Conservation (phyloP, 306 rosid species). For the Cucurbita ficifolia region DNA sequence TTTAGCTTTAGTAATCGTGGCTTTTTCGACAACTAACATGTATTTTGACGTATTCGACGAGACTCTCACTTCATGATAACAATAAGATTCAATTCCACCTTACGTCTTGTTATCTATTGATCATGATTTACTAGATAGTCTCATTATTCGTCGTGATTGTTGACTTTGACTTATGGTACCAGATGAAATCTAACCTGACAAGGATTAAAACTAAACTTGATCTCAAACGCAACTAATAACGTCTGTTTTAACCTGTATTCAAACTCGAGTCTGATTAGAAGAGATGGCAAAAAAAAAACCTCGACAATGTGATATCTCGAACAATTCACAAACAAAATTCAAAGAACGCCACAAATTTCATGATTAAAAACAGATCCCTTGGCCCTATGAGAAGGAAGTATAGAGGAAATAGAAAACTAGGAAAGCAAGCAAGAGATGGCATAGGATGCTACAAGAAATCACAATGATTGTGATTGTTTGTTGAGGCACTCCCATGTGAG, state of each 20-base stretch:
- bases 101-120: background rate
- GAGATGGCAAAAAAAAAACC: background rate
- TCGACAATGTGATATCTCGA: background rate
- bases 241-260: background rate
- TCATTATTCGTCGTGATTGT: background rate
- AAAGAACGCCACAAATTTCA: background rate
- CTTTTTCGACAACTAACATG: background rate
- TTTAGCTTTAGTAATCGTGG: background rate
- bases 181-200: background rate
- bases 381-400: background rate
- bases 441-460: conserved; percentile 3
- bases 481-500: conserved; percentile 1
- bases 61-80: background rate
- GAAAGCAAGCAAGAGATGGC: background rate
- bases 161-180: too few relatives aligned
- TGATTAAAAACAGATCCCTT: background rate
- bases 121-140: background rate
- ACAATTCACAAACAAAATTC: background rate
- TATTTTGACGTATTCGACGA: background rate
- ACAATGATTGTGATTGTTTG: background rate
- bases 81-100: background rate
- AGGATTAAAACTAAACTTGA: background rate
- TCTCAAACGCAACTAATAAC: background rate
- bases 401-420: background rate
- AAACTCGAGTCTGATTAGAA: background rate